Conservation (phyloP, 805 yeast genomes). For the Kregervanrija delftensis region DNA sequence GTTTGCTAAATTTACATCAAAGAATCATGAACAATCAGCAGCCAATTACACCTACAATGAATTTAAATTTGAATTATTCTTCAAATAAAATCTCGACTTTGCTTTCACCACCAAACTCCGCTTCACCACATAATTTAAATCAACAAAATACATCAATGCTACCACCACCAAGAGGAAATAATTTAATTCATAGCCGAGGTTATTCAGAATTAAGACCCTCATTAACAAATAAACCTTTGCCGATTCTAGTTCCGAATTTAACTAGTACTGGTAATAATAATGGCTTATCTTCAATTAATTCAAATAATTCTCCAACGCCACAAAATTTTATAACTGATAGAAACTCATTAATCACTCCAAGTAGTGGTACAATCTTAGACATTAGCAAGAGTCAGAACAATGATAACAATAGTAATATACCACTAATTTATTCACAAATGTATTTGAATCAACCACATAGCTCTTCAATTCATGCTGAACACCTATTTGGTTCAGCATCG, state of each 20-base stretch:
- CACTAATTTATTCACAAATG: too few species aligned
- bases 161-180: constrained; percentile 26
- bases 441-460: too few species aligned
- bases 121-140: constrained; percentile 3
- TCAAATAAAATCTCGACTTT: neutral
- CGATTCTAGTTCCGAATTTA: constrained; percentile 20
- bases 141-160: constrained; percentile 9
- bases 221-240: constrained; percentile 24
- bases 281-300: too few species aligned
- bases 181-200: constrained; percentile 8
- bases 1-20: too few species aligned
- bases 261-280: too few species aligned
- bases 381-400: too few species aligned
- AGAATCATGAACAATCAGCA: neutral
- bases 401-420: too few species aligned
- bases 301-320: too few species aligned
- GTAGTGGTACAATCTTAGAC: too few species aligned
- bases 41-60: constrained; percentile 1
- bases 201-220: constrained; percentile 24
- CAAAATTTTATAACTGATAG: too few species aligned
- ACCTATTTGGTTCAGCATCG: too few species aligned
- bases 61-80: neutral
- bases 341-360: too few species aligned
- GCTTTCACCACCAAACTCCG: constrained; percentile 6
- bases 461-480: neutral